These are phyloP conservation scores for Amaranthus tricolor DNA, from an alignment of 179 eudicot species.

Conservation along the genomic window DNA sequence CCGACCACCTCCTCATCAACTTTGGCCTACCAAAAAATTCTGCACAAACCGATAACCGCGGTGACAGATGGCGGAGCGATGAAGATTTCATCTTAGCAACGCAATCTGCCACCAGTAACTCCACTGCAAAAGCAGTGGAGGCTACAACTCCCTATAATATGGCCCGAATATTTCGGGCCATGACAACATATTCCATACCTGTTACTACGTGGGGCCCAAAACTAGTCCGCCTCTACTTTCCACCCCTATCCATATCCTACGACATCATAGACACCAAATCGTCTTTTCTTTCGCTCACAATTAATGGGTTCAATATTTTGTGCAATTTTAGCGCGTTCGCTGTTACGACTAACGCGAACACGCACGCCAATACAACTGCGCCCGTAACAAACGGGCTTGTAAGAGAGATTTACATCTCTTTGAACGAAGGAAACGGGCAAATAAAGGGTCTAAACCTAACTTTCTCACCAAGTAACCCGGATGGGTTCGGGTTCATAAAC, in stretches of 20 bases:
- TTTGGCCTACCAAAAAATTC: constrained; percentile 4
- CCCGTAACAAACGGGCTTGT: too few species aligned
- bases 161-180: constrained; percentile 23
- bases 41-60: neutral
- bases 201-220: constrained; percentile 27
- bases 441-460: too few species aligned
- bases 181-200: constrained; percentile 25
- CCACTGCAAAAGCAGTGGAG: neutral
- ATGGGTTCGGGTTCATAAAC: too few species aligned
- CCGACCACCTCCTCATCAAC: too few species aligned
- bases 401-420: too few species aligned
- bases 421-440: too few species aligned
- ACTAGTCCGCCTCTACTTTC: neutral
- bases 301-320: too few species aligned
- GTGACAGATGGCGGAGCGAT: constrained; percentile 22
- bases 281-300: neutral
- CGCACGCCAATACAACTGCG: too few species aligned
- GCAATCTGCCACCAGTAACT: neutral
- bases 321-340: too few species aligned
- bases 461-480: too few species aligned
- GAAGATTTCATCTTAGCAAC: constrained; percentile 13
- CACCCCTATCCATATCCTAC: neutral
- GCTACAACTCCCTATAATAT: neutral
- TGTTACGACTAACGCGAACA: too few species aligned
- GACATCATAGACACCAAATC: neutral